phyloP scores from a whole-genome alignment of 176 grass and related monocot genomes.

The Ananas comosus region DNA sequence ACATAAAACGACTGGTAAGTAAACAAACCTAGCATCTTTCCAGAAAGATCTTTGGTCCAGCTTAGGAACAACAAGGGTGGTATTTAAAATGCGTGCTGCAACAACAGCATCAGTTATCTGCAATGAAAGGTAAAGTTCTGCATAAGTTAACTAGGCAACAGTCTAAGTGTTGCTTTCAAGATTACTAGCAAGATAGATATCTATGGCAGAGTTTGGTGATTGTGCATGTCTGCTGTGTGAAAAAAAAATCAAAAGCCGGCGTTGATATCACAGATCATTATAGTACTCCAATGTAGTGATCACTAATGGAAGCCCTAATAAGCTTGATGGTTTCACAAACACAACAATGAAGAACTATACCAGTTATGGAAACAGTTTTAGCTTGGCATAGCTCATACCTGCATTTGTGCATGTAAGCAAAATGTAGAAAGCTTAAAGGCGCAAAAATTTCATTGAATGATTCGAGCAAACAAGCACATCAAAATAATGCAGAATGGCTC shows the following conservation, averaged over 20 bases:
- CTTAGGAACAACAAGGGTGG: slow-evolving; percentile 79
- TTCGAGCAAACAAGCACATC: neutral
- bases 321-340: too few species aligned
- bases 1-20: neutral
- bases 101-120: slow-evolving; percentile 99
- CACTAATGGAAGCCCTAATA: too few species aligned
- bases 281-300: too few species aligned
- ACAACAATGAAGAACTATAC: too few species aligned
- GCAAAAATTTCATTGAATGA: neutral
- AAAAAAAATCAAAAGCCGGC: too few species aligned
- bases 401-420: neutral
- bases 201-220: neutral
- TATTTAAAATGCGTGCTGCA: slow-evolving; percentile 82
- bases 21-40: slow-evolving; percentile 86
- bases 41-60: slow-evolving; percentile 92
- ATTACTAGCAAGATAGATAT: neutral
- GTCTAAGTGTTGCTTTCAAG: neutral
- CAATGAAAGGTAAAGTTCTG: slow-evolving; percentile 12
- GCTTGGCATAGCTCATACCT: too few species aligned
- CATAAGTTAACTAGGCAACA: neutral
- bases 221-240: neutral
- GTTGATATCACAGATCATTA: too few species aligned
- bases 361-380: too few species aligned
- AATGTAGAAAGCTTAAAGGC: neutral
- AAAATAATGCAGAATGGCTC: slow-evolving; percentile 20